These are phyloP conservation scores for Salix viminalis DNA, from an alignment of 345 rosid species.

Conservation along the genomic window DNA sequence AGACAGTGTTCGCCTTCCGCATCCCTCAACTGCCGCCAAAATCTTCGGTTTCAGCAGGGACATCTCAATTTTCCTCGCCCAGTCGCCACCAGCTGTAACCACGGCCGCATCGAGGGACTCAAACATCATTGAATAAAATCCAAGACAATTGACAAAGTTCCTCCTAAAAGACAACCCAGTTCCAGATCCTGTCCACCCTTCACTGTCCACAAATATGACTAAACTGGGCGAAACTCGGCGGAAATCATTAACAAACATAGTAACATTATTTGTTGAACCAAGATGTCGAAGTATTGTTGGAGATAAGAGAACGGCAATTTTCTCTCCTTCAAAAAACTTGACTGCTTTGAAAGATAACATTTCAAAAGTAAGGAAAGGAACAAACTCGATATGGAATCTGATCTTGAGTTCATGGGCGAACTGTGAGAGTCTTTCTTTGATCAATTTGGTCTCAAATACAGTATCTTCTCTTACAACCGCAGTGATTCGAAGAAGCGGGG, in stretches of 20 bases:
- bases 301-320: slow-evolving; percentile 52
- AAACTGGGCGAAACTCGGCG: slow-evolving; percentile 55
- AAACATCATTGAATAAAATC: slow-evolving; percentile 65
- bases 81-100: slow-evolving; percentile 37
- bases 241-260: slow-evolving; percentile 48
- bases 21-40: slow-evolving; percentile 49
- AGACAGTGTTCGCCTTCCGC: slow-evolving; percentile 41
- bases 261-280: slow-evolving; percentile 32
- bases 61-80: slow-evolving; percentile 67
- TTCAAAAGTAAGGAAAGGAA: slow-evolving; percentile 60
- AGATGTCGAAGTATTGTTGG: slow-evolving; percentile 61
- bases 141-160: slow-evolving; percentile 61
- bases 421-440: slow-evolving; percentile 69
- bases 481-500: slow-evolving; percentile 62
- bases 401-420: slow-evolving; percentile 76
- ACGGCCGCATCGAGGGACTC: slow-evolving; percentile 82
- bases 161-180: slow-evolving; percentile 56
- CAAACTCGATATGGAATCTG: slow-evolving; percentile 71
- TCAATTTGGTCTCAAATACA: slow-evolving; percentile 57
- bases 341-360: slow-evolving; percentile 68
- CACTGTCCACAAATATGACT: slow-evolving; percentile 66
- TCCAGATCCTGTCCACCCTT: slow-evolving; percentile 56
- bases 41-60: slow-evolving; percentile 58
- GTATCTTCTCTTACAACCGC: slow-evolving; percentile 75
- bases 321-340: slow-evolving; percentile 66